A percentile compares a stretch with the other conserved stretches of the same genome.
phyloP scores from a whole-genome alignment of 768 basidiomycete genomes.

The Tricholoma sp. region DNA sequence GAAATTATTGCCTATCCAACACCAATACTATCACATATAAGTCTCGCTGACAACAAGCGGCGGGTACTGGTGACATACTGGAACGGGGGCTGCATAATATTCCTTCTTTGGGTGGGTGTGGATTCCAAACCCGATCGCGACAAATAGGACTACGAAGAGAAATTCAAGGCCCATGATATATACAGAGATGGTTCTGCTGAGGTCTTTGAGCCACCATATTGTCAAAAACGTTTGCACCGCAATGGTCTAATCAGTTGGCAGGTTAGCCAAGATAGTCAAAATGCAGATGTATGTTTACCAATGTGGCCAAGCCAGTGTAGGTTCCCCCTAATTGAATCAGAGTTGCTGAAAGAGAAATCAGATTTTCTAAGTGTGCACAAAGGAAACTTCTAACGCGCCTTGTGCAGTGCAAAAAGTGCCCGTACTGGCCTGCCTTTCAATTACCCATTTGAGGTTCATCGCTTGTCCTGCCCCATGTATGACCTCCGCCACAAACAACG shows the following conservation, averaged over 20 bases:
- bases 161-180: conserved; percentile 25
- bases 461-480: not conserved
- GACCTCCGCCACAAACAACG: not conserved
- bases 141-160: conserved; percentile 30
- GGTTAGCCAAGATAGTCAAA: too few species aligned
- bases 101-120: conserved; percentile 12
- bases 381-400: not conserved
- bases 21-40: conserved; percentile 29
- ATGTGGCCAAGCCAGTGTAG: conserved; percentile 34
- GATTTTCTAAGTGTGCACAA: not conserved
- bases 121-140: conserved; percentile 22
- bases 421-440: not conserved
- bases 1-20: conserved; percentile 34
- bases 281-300: conserved; percentile 20
- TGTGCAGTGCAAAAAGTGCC: not conserved
- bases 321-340: conserved; percentile 39
- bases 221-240: conserved; percentile 38
- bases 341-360: conserved; percentile 19
- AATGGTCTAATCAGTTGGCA: conserved; percentile 22
- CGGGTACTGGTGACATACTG: conserved; percentile 20
- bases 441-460: not conserved
- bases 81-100: conserved; percentile 29
- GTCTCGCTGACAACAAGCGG: not conserved
- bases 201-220: conserved; percentile 29
- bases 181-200: conserved; percentile 18